A percentile compares a stretch with the other conserved stretches of the same genome.
Evolutionary conservation across 768 basidiomycete species (phyloP).

Genomic region (Psilocybe cubensis): DNA sequence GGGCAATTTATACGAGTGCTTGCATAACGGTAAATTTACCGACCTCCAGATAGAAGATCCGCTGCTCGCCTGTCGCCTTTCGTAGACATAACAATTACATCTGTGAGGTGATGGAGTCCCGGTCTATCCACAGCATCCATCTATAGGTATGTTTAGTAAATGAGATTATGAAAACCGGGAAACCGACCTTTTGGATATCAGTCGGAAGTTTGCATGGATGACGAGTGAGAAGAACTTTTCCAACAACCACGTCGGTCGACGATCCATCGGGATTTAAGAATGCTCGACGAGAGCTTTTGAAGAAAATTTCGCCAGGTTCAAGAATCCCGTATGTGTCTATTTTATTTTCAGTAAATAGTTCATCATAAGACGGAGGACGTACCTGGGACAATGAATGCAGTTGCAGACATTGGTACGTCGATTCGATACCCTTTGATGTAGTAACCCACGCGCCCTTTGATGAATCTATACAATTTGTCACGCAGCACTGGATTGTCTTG

Average conservation of each 20-base stretch:
- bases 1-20: not conserved
- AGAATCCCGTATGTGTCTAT: conserved; percentile 60
- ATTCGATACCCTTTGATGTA: conserved; percentile 49
- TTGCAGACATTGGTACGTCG: conserved; percentile 58
- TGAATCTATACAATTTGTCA: conserved; percentile 55
- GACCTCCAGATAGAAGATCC: conserved; percentile 68
- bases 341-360: not conserved
- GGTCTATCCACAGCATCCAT: conserved; percentile 58
- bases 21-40: conserved; percentile 4
- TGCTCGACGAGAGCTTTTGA: conserved; percentile 50
- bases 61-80: conserved; percentile 58
- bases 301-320: conserved; percentile 57
- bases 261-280: conserved; percentile 46
- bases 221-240: conserved; percentile 63
- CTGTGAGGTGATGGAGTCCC: conserved; percentile 48
- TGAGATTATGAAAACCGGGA: not conserved
- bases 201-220: conserved; percentile 75
- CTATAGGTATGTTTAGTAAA: conserved; percentile 30
- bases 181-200: conserved; percentile 62
- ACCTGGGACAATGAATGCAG: conserved; percentile 69
- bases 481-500: conserved; percentile 48
- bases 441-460: conserved; percentile 45
- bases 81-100: conserved; percentile 64
- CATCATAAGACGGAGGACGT: not conserved
- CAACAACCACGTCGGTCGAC: conserved; percentile 51